Evolutionary conservation across 176 grass and related monocot species (phyloP).

Genomic region (Elymus sibiricus): DNA sequence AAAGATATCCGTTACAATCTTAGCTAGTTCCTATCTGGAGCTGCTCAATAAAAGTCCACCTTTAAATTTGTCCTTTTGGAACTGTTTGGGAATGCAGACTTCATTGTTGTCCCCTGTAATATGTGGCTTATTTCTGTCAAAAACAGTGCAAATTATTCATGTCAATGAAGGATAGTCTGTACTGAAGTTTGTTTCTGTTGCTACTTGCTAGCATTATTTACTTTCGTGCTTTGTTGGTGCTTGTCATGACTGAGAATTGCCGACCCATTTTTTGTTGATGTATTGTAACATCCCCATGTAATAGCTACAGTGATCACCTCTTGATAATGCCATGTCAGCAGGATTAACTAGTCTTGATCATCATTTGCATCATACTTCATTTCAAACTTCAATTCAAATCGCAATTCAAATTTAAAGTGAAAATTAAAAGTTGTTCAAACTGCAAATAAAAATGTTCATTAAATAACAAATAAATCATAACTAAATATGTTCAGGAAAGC

Average conservation of each 20-base stretch:
- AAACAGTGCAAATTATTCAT: conserved; percentile 19
- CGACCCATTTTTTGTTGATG: background rate
- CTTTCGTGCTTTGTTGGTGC: background rate
- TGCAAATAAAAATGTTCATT: no score
- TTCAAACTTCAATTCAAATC: no score
- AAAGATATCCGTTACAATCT: background rate
- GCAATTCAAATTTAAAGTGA: no score
- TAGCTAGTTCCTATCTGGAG: conserved; percentile 23
- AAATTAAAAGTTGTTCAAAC: no score
- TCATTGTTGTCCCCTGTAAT: conserved; percentile 29
- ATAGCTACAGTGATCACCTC: no score
- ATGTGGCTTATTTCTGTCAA: conserved; percentile 5
- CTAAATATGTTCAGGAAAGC: no score
- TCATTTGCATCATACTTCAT: no score
- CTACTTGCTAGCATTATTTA: conserved; percentile 2
- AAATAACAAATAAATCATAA: no score
- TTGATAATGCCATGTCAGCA: no score
- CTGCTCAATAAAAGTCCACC: conserved; percentile 32
- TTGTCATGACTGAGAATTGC: background rate
- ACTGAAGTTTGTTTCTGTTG: conserved; percentile 17
- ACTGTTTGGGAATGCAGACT: conserved; percentile 29
- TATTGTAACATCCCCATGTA: no score
- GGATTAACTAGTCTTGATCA: no score
- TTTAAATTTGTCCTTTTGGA: conserved; percentile 20
- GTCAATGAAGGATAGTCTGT: conserved; percentile 12